phyloP scores from a whole-genome alignment of 2,329 filamentous ascomycete species.

The Beauveria brongniartii region DNA sequence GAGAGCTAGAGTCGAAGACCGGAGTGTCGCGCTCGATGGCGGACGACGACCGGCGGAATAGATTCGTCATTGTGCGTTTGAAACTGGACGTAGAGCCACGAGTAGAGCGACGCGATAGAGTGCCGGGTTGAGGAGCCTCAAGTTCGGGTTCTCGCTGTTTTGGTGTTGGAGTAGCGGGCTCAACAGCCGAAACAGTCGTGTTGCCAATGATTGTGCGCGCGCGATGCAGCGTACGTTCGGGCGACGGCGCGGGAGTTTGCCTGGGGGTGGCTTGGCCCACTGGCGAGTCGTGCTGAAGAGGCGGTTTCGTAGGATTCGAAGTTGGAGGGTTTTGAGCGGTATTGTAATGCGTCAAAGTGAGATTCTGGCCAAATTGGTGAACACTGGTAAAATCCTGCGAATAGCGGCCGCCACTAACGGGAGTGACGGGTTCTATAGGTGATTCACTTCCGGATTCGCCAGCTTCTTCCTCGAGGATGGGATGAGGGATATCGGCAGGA shows the following conservation, averaged over 20 bases:
- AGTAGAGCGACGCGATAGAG: constrained; percentile 32
- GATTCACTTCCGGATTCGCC: constrained; percentile 55
- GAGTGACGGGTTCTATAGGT: constrained; percentile 52
- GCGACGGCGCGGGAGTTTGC: constrained; percentile 10
- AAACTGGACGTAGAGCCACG: constrained; percentile 37
- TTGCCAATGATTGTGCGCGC: constrained; percentile 9
- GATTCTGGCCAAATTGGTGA: constrained; percentile 29
- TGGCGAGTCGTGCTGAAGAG: not conserved
- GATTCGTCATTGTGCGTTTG: constrained; percentile 40
- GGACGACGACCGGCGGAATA: constrained; percentile 39
- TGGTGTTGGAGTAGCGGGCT: not conserved
- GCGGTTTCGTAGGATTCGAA: constrained; percentile 2
- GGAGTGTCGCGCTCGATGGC: constrained; percentile 19
- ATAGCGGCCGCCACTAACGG: constrained; percentile 46
- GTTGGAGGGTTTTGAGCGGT: constrained; percentile 8
- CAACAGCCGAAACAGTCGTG: not conserved
- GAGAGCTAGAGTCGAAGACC: constrained; percentile 15
- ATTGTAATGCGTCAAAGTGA: constrained; percentile 6
- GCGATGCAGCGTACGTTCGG: not conserved
- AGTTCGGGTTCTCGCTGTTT: not conserved
- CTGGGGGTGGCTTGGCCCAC: constrained; percentile 10
- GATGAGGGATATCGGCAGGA: constrained; percentile 40
- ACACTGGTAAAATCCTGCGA: constrained; percentile 45
- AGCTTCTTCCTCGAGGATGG: constrained; percentile 44
- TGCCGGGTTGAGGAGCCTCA: constrained; percentile 16